phyloP scores from a whole-genome alignment of 345 rosid species.

The Salix dunnii region DNA sequence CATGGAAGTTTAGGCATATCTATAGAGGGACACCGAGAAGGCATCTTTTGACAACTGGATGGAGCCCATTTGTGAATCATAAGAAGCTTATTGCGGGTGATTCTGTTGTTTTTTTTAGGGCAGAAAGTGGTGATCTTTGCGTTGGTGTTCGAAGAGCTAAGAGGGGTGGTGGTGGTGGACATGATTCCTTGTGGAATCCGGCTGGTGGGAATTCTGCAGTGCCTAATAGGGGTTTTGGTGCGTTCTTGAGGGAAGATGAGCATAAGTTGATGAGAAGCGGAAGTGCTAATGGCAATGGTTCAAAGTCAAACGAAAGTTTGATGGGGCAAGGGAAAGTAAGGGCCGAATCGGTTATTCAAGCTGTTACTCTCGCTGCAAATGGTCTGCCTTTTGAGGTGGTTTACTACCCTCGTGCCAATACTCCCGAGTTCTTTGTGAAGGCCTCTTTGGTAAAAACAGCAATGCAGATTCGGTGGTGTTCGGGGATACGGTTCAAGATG shows the following conservation, averaged over 20 bases:
- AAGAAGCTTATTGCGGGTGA: slow-evolving; percentile 98
- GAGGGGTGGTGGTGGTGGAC: slow-evolving; percentile 44
- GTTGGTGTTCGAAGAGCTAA: slow-evolving; percentile 88
- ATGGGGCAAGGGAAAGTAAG: slow-evolving; percentile 18
- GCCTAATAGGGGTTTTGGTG: slow-evolving; percentile 52
- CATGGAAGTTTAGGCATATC: slow-evolving; percentile 94
- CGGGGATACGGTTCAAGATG: slow-evolving; percentile 34
- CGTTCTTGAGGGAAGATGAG: slow-evolving; percentile 55
- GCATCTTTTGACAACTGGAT: slow-evolving; percentile 92
- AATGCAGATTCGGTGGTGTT: slow-evolving; percentile 31
- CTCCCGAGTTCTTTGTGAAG: slow-evolving; percentile 30
- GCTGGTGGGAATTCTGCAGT: slow-evolving; percentile 39
- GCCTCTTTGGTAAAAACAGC: slow-evolving; percentile 26
- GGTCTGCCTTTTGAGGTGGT: slow-evolving; percentile 27
- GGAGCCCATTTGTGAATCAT: slow-evolving; percentile 97
- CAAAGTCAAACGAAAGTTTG: slow-evolving; percentile 22
- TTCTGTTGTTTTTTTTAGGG: slow-evolving; percentile 82
- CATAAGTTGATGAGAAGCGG: slow-evolving; percentile 37
- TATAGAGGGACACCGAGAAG: slow-evolving; percentile 94
- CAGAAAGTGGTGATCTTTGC: slow-evolving; percentile 85
- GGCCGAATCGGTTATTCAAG: slow-evolving; percentile 23
- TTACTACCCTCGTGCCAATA: slow-evolving; percentile 29
- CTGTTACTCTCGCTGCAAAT: slow-evolving; percentile 20
- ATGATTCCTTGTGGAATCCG: slow-evolving; percentile 41
- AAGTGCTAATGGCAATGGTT: slow-evolving; percentile 36